Evolutionary conservation across 257 asterid genomes (phyloP).

Genomic region (Forsythia viridissima): DNA sequence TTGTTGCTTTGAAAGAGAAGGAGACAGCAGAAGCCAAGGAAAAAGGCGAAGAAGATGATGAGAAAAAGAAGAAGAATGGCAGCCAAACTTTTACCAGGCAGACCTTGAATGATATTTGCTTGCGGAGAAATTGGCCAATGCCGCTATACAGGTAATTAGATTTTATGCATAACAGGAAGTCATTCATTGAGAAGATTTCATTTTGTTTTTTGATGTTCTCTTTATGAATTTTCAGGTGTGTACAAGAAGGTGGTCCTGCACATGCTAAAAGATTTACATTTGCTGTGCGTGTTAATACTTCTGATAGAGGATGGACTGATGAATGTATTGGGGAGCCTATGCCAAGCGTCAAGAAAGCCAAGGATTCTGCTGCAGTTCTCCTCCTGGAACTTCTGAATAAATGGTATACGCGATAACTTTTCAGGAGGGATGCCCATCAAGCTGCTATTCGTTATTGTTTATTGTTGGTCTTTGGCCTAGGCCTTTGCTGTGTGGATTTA

Average conservation of each 20-base stretch:
- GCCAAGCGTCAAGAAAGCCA: conserved; percentile 98
- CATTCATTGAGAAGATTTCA: neutral
- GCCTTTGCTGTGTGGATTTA: neutral
- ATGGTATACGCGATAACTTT: conserved; percentile 50
- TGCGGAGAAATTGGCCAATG: conserved; percentile 98
- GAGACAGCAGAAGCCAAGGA: conserved; percentile 64
- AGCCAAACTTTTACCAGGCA: conserved; percentile 89
- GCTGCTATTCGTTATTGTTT: neutral
- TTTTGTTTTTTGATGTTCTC: neutral
- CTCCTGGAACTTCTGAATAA: conserved; percentile 76
- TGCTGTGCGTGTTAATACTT: conserved; percentile 82
- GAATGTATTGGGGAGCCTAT: conserved; percentile 96
- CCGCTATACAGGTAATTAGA: conserved; percentile 75
- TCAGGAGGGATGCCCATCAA: neutral
- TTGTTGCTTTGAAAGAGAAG: conserved; percentile 77
- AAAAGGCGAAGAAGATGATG: conserved; percentile 47
- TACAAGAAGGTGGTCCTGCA: conserved; percentile 97
- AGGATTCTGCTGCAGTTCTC: conserved; percentile 91
- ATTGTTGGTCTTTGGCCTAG: neutral
- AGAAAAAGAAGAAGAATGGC: conserved; percentile 65
- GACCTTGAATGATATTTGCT: conserved; percentile 88
- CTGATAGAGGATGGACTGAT: conserved; percentile 90
- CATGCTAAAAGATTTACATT: conserved; percentile 94
- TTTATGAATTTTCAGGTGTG: conserved; percentile 44
- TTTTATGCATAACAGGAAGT: neutral